Conservation (phyloP, 2,329 filamentous ascomycete genomes). For the Colletotrichum liaoningense region DNA sequence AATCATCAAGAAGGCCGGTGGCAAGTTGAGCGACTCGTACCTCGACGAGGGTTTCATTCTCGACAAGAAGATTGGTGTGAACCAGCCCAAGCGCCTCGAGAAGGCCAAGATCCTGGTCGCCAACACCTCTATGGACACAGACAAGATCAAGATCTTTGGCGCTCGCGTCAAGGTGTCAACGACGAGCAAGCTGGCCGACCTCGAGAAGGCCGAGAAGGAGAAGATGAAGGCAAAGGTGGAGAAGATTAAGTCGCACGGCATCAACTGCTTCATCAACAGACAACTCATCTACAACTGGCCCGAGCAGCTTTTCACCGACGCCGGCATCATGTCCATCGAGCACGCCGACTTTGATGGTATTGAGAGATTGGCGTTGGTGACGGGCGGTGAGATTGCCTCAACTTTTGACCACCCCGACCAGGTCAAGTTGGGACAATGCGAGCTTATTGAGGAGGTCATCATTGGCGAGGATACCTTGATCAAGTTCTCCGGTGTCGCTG, state of each 20-base stretch:
- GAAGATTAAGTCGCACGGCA: constrained; percentile 97
- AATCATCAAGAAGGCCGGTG: constrained; percentile 99
- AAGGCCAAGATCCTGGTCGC: constrained; percentile 98
- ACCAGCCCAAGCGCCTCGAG: constrained; percentile 96
- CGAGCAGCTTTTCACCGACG: constrained; percentile 97
- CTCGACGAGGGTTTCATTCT: constrained; percentile 98
- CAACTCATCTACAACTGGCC: constrained; percentile 99
- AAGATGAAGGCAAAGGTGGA: constrained; percentile 99
- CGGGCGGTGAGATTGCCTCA: constrained; percentile 95
- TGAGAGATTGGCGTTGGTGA: constrained; percentile 93
- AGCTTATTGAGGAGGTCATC: constrained; percentile 96
- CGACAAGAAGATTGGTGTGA: constrained; percentile 99
- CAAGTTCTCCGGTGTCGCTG: constrained; percentile 95
- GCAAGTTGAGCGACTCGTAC: constrained; percentile 97
- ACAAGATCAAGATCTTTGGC: constrained; percentile 99
- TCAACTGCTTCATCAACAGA: constrained; percentile 99
- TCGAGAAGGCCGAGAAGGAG: constrained; percentile 97
- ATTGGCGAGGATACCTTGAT: constrained; percentile 98
- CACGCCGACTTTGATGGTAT: constrained; percentile 99
- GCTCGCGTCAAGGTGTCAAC: constrained; percentile 96
- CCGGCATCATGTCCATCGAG: constrained; percentile 97
- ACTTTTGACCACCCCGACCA: constrained; percentile 98
- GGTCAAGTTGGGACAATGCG: constrained; percentile 95
- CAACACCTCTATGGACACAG: constrained; percentile 99
- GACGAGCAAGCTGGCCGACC: constrained; percentile 95